A percentile compares a stretch with the other conserved stretches of the same genome.
Conservation (phyloP, 768 basidiomycete species). For the Boletus tylopilopsis region DNA sequence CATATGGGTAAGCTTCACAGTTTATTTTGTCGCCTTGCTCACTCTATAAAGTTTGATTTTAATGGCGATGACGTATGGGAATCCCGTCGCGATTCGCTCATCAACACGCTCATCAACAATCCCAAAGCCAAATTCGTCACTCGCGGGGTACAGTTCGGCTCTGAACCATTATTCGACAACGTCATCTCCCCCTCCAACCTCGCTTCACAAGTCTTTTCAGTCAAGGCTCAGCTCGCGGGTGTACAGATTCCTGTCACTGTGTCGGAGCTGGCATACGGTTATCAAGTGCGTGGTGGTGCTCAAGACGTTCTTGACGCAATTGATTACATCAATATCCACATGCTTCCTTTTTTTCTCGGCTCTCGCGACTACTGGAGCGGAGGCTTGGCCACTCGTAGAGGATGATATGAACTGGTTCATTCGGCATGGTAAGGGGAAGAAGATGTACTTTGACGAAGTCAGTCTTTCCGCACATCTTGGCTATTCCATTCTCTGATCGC, state of each 20-base stretch:
- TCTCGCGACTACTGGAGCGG: slow-evolving; percentile 37
- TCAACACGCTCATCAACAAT: slow-evolving; percentile 53
- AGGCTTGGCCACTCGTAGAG: slow-evolving; percentile 60
- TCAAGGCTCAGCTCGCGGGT: slow-evolving; percentile 46
- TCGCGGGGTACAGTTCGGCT: slow-evolving; percentile 67
- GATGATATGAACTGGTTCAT: slow-evolving; percentile 67
- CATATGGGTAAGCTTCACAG: slow-evolving; percentile 53
- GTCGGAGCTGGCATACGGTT: slow-evolving; percentile 64
- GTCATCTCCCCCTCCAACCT: slow-evolving; percentile 49
- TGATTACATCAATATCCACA: slow-evolving; percentile 65
- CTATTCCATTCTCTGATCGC: background rate
- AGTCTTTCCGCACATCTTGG: slow-evolving; percentile 1
- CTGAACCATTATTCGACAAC: slow-evolving; percentile 62
- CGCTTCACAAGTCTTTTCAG: slow-evolving; percentile 45
- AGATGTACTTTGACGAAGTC: slow-evolving; percentile 72
- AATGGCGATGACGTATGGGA: slow-evolving; percentile 46
- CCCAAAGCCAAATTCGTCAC: slow-evolving; percentile 63
- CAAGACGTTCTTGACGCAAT: slow-evolving; percentile 54
- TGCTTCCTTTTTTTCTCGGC: slow-evolving; percentile 63
- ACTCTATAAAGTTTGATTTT: slow-evolving; percentile 34
- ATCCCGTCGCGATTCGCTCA: slow-evolving; percentile 48
- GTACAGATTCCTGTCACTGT: slow-evolving; percentile 65
- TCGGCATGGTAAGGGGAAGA: slow-evolving; percentile 58
- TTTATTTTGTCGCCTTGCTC: background rate
- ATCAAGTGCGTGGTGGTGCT: slow-evolving; percentile 49